Conservation (phyloP, 2,329 filamentous ascomycete species). For the Xylaria hypoxylon region DNA sequence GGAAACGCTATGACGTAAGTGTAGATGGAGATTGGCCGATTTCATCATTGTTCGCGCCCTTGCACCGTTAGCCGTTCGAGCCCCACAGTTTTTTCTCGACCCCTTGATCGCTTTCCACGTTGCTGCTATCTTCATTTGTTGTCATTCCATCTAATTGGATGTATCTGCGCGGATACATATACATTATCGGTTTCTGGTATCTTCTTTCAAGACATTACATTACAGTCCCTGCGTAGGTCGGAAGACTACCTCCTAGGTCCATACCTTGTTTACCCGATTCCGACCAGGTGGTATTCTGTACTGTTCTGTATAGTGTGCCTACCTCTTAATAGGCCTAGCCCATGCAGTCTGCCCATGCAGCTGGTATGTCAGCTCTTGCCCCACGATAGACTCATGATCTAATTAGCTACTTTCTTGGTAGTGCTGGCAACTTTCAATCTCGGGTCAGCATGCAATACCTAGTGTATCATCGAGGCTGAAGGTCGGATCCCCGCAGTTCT, state of each 20-base stretch:
- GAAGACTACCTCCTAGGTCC: no score
- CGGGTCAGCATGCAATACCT: slow-evolving; percentile 20
- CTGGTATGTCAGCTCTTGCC: slow-evolving; percentile 19
- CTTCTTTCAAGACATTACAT: not conserved
- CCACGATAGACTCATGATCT: slow-evolving; percentile 10
- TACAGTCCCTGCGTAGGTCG: no score
- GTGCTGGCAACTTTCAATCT: not conserved
- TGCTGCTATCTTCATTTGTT: not conserved
- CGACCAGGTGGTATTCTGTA: slow-evolving; percentile 2
- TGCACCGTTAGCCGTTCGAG: not conserved
- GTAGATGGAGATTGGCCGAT: slow-evolving; percentile 23
- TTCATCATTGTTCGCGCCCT: slow-evolving; percentile 32
- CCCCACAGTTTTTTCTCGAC: slow-evolving; percentile 16
- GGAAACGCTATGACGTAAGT: slow-evolving; percentile 33
- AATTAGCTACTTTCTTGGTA: not conserved
- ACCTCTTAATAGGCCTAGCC: slow-evolving; percentile 5
- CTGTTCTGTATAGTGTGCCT: not conserved
- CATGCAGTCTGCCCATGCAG: slow-evolving; percentile 20
- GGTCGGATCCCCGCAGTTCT: slow-evolving; percentile 19
- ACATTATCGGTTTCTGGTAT: not conserved
- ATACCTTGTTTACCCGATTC: not conserved
- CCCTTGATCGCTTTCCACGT: slow-evolving; percentile 19
- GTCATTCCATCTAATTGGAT: no score
- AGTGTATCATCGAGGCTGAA: slow-evolving; percentile 29
- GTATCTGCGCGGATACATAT: no score